Percentiles rank a stretch among this genome's conserved stretches.
Conservation (phyloP, 225 moss, liverwort and hornwort species). For the Antitrichia curtipendula region DNA sequence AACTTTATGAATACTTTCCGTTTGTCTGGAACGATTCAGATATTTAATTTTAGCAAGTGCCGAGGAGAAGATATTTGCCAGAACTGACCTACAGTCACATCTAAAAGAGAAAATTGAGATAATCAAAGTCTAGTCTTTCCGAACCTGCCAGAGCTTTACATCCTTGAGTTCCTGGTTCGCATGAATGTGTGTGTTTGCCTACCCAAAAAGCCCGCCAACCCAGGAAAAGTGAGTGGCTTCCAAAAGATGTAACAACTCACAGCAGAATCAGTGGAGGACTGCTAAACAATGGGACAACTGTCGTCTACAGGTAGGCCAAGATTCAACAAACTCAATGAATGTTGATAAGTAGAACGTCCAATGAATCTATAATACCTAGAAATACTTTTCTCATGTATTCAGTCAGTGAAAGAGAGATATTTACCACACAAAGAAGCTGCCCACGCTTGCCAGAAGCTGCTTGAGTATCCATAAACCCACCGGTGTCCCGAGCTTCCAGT, state of each 20-base stretch:
- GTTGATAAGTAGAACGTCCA: neutral
- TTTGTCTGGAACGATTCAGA: neutral
- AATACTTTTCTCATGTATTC: neutral
- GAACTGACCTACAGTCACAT: neutral
- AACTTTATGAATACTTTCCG: neutral
- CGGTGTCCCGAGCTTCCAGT: constrained; percentile 70
- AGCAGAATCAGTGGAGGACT: neutral
- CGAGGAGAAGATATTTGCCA: neutral
- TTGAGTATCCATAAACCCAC: constrained; percentile 50
- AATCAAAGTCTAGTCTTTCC: neutral
- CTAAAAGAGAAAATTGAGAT: neutral
- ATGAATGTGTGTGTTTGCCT: constrained; percentile 88
- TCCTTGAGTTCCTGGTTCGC: constrained; percentile 85
- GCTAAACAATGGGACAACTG: neutral
- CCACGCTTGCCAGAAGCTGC: constrained; percentile 61
- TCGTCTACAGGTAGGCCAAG: neutral
- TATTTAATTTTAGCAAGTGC: neutral
- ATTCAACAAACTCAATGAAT: neutral
- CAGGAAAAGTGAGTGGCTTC: neutral
- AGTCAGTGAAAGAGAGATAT: neutral
- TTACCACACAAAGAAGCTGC: constrained; percentile 86
- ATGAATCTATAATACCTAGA: neutral
- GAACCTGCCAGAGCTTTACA: constrained; percentile 93
- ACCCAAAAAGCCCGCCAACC: neutral
- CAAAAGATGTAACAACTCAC: neutral